Percentiles rank a stretch among this genome's conserved stretches.
Evolutionary conservation across 805 yeast species (phyloP).

Genomic region (Candida namnaoensis): DNA sequence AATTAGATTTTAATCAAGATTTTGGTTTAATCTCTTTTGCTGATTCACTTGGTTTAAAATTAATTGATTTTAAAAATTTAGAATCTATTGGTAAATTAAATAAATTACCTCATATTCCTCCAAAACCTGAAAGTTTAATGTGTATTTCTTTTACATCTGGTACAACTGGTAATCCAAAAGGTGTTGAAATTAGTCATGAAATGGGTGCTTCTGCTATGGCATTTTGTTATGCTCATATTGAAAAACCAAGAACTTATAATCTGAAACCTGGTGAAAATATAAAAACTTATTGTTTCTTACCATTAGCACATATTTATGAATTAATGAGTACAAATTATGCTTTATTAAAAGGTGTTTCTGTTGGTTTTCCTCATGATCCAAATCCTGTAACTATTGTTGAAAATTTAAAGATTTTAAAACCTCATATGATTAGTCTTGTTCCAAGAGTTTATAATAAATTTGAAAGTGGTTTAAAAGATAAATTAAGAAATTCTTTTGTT

Average conservation of each 20-base stretch:
- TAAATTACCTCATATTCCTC: slow-evolving; percentile 23
- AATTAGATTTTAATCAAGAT: slow-evolving; percentile 24
- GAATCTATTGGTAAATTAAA: slow-evolving; percentile 30
- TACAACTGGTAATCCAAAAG: slow-evolving; percentile 60
- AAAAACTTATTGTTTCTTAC: slow-evolving; percentile 32
- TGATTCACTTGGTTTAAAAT: slow-evolving; percentile 12
- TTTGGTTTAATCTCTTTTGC: slow-evolving; percentile 17
- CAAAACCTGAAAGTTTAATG: slow-evolving; percentile 31
- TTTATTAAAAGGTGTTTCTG: slow-evolving; percentile 25
- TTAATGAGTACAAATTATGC: slow-evolving; percentile 33
- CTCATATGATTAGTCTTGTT: slow-evolving; percentile 36
- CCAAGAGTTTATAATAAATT: slow-evolving; percentile 47
- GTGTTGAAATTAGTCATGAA: slow-evolving; percentile 40
- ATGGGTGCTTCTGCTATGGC: slow-evolving; percentile 33
- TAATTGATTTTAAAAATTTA: slow-evolving; percentile 31
- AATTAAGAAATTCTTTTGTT: slow-evolving; percentile 14
- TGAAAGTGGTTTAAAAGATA: slow-evolving; percentile 38
- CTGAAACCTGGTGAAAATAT: slow-evolving; percentile 11
- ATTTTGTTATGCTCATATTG: slow-evolving; percentile 7
- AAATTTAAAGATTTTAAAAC: slow-evolving; percentile 37
- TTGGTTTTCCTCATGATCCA: slow-evolving; percentile 37
- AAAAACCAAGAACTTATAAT: not conserved
- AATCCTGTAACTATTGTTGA: slow-evolving; percentile 36
- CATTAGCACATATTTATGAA: slow-evolving; percentile 51
- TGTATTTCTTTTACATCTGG: slow-evolving; percentile 62